phyloP scores from a whole-genome alignment of 208 protist species.

The Blastocrithidia nonstop region DNA sequence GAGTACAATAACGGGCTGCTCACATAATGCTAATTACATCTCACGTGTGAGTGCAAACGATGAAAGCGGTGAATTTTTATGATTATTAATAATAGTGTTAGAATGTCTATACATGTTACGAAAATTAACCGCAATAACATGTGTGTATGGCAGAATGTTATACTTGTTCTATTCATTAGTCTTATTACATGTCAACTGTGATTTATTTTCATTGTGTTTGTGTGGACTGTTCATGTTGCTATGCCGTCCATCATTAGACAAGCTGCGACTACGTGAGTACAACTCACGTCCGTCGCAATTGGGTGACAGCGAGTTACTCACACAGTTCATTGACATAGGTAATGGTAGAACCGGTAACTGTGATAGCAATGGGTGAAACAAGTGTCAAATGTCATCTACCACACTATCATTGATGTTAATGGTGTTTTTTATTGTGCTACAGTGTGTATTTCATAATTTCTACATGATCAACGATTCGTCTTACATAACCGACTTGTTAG shows the following conservation, averaged over 20 bases:
- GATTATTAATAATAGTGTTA: background rate
- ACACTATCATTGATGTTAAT: constrained; percentile 38
- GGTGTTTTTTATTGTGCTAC: constrained; percentile 13
- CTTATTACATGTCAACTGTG: too few species aligned
- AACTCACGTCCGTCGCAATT: background rate
- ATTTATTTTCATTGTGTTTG: too few species aligned
- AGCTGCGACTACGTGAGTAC: background rate
- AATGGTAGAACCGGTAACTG: constrained; percentile 18
- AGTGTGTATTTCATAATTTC: constrained; percentile 40
- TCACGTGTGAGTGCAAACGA: constrained; percentile 9
- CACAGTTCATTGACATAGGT: constrained; percentile 2
- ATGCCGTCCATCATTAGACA: too few species aligned
- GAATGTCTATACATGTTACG: constrained; percentile 4
- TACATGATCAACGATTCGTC: background rate
- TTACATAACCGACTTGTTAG: too few species aligned
- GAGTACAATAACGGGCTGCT: constrained; percentile 42
- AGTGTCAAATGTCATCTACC: constrained; percentile 51
- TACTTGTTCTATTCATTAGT: background rate
- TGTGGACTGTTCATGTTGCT: too few species aligned
- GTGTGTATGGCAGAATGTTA: background rate
- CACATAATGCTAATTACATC: constrained; percentile 29
- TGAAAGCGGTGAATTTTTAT: constrained; percentile 8
- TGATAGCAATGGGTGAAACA: constrained; percentile 37
- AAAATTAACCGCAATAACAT: background rate
- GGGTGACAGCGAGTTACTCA: background rate